Base-by-base conservation (phyloP, 2,329 filamentous ascomycete species). In the Coniella vitis region DNA sequence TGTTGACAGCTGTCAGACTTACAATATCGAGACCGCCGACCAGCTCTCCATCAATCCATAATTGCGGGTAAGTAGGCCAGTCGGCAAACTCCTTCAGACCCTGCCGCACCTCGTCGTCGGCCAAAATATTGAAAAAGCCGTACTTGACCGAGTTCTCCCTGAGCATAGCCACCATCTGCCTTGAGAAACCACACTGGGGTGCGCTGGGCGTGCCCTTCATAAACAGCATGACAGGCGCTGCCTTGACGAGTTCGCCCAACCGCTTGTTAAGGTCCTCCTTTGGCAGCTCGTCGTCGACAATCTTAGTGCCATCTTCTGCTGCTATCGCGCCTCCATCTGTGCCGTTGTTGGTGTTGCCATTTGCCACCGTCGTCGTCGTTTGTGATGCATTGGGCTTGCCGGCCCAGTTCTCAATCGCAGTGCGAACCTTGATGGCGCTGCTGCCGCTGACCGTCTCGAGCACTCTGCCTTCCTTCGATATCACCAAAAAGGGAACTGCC, bases 141-240 rank as follows among this genome's bases (percentile, higher is more conserved):
- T 97, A 98, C 65, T 95, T 89, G 53, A 98, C 86, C 43, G 86
- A 86, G 63, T 89, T 84, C 69, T 97, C 91, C 45, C 93, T 80
- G 60, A 98, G 70, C 40, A 98, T 79, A 21, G 74, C 83, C 38
- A 98, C 93, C 38, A 95, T 72, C 70, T 96, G 90, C 57, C 91
- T 76, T 57, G 88, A 95, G 70, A 98, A 98, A 2, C 93, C 93
- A 70, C 93, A 98, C 69, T 96, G 90, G 17, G 93, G 93, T 53
- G 82, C 88, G 71, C 96, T 90, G 51, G 93, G 93, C 1, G 93
- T 97, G 52, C 93, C 93, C 75, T 98, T 98, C 93, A 98, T 98
- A 76, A 98, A 98, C 22, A 98, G 75, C 93, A 98, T 98, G 29
- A 98, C 90, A 0, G 90, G 89, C 29, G 93, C 91, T 4, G 93